A percentile compares a stretch with the other conserved stretches of the same genome.
phyloP scores from a whole-genome alignment of 140 eudicot genomes.

The Senecio squalidus region DNA sequence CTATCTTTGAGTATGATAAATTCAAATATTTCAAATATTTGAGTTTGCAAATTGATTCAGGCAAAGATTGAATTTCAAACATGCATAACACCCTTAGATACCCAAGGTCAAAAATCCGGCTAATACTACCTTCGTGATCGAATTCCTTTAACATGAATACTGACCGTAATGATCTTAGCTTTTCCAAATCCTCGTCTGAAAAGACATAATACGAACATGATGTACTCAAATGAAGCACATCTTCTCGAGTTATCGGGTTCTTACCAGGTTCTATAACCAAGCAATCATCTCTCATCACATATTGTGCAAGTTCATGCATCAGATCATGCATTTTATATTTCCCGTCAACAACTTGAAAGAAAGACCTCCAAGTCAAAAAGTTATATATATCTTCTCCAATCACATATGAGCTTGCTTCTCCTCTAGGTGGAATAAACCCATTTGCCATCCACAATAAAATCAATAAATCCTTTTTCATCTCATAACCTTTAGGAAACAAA shows the following conservation, averaged over 20 bases:
- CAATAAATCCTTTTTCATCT: not conserved
- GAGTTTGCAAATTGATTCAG: not conserved
- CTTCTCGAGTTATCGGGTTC: not conserved
- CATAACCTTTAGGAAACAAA: constrained; percentile 18
- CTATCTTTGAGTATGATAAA: not conserved
- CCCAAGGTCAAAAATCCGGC: not conserved
- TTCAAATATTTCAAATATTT: not conserved
- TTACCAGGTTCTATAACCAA: constrained; percentile 4
- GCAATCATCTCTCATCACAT: constrained; percentile 18
- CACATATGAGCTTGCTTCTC: constrained; percentile 5
- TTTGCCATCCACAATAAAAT: constrained; percentile 20
- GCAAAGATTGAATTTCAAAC: not conserved
- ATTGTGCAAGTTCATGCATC: constrained; percentile 32
- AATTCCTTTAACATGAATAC: not conserved
- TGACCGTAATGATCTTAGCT: not conserved
- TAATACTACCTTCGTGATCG: not conserved
- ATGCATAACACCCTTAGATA: not conserved
- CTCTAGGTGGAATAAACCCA: not conserved
- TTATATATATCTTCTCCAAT: constrained; percentile 10
- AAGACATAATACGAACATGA: not conserved
- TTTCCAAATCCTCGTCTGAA: not conserved
- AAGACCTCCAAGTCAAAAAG: constrained; percentile 12
- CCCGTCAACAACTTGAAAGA: constrained; percentile 1
- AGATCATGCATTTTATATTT: constrained; percentile 20
- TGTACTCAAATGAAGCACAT: constrained; percentile 12